Evolutionary conservation across 345 rosid genomes (phyloP).

Genomic region (Arabidopsis arenosa): DNA sequence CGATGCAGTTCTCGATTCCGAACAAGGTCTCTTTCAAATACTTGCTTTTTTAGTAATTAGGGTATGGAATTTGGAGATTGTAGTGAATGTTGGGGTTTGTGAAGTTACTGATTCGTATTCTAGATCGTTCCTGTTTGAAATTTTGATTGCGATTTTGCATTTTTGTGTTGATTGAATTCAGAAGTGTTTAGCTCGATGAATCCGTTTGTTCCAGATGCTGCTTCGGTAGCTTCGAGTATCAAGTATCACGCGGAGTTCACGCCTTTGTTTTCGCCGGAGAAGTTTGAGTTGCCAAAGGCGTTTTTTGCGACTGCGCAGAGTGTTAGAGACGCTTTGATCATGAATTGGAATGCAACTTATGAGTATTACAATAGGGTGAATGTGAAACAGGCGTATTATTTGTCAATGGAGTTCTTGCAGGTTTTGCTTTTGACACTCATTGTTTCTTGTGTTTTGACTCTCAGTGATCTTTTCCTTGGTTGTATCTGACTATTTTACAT

Average conservation of each 20-base stretch:
- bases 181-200: conserved; percentile 38
- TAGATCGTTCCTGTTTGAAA: background rate
- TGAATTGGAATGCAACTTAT: conserved; percentile 74
- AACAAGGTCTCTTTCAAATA: conserved; percentile 49
- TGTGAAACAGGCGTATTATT: conserved; percentile 74
- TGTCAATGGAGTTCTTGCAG: conserved; percentile 88
- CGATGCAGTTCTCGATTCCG: conserved; percentile 41
- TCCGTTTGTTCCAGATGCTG: conserved; percentile 55
- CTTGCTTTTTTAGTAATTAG: background rate
- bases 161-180: conserved; percentile 37
- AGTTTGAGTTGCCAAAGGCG: conserved; percentile 69
- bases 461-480: conserved; percentile 18
- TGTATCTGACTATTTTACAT: conserved; percentile 30
- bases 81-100: conserved; percentile 11
- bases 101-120: conserved; percentile 4
- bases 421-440: conserved; percentile 42
- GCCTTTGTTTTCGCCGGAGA: conserved; percentile 69
- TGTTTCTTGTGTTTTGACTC: conserved; percentile 5
- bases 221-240: conserved; percentile 65
- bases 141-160: background rate
- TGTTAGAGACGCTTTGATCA: conserved; percentile 67
- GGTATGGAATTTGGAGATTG: background rate
- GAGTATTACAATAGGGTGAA: conserved; percentile 64
- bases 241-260: conserved; percentile 77
- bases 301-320: conserved; percentile 79